phyloP scores from a whole-genome alignment of 164 flowering plant species.

The Umbilicus rupestris region DNA sequence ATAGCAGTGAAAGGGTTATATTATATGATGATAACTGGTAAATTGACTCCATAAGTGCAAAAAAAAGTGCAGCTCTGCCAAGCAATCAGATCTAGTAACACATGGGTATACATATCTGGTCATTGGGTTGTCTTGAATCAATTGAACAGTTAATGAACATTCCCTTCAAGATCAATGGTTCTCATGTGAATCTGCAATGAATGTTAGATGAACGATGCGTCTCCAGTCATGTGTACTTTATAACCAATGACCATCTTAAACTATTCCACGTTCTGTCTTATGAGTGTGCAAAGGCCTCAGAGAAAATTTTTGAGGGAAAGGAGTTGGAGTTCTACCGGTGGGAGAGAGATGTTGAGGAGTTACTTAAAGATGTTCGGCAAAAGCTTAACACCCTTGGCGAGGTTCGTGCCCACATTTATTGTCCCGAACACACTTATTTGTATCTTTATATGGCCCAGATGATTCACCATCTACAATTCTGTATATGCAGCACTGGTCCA shows the following conservation, averaged over 20 bases:
- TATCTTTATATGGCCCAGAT: neutral
- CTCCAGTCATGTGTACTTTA: neutral
- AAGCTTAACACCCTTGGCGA: constrained; percentile 82
- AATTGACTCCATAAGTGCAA: too few species aligned
- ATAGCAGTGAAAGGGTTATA: too few species aligned
- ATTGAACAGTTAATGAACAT: neutral
- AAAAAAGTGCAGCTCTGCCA: neutral
- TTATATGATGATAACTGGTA: too few species aligned
- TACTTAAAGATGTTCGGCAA: constrained; percentile 56
- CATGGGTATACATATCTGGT: neutral
- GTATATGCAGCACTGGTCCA: constrained; percentile 63
- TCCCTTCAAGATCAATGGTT: neutral
- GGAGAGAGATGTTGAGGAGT: constrained; percentile 57
- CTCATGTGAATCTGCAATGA: neutral
- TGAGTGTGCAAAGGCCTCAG: constrained; percentile 41
- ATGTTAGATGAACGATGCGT: neutral
- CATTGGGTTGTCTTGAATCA: neutral
- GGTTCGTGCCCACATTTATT: constrained; percentile 26
- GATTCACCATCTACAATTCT: neutral
- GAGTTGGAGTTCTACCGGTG: constrained; percentile 71
- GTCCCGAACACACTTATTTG: neutral
- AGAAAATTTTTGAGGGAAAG: constrained; percentile 52
- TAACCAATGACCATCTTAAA: too few species aligned
- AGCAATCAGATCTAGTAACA: neutral
- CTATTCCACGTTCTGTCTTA: neutral